Conservation (phyloP, 2,329 filamentous ascomycete species). For the Botryotinia convoluta region DNA sequence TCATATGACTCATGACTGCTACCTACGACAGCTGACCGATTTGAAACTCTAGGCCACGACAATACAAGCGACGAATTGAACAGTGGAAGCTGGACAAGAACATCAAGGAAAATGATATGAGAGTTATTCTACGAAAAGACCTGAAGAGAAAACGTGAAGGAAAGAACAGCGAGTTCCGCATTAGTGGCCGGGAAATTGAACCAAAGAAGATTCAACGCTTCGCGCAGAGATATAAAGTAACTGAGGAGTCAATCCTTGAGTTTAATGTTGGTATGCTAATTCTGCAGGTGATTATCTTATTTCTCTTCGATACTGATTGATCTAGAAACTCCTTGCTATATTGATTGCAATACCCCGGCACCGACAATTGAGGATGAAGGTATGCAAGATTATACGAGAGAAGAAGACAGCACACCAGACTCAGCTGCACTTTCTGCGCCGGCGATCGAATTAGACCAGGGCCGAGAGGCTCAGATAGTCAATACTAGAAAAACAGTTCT, state of each 20-base stretch:
- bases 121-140: background rate
- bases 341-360: background rate
- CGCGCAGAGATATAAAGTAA: background rate
- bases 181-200: background rate
- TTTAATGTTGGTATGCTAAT: background rate
- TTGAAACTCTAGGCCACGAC: background rate
- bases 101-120: constrained; percentile 2
- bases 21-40: background rate
- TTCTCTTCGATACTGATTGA: background rate
- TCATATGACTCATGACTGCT: background rate
- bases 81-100: background rate
- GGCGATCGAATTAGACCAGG: too few relatives aligned
- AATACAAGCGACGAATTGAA: constrained; percentile 1
- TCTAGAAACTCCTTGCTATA: background rate
- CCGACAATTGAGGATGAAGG: background rate
- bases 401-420: background rate
- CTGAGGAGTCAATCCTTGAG: background rate
- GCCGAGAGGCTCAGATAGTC: background rate
- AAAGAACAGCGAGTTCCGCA: background rate
- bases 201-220: background rate
- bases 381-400: background rate
- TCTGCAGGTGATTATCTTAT: background rate
- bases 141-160: background rate
- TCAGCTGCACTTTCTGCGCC: rapidly evolving
- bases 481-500: background rate